phyloP scores from a whole-genome alignment of 192 early-diverging fungal genomes.

The Mortierella antarctica region DNA sequence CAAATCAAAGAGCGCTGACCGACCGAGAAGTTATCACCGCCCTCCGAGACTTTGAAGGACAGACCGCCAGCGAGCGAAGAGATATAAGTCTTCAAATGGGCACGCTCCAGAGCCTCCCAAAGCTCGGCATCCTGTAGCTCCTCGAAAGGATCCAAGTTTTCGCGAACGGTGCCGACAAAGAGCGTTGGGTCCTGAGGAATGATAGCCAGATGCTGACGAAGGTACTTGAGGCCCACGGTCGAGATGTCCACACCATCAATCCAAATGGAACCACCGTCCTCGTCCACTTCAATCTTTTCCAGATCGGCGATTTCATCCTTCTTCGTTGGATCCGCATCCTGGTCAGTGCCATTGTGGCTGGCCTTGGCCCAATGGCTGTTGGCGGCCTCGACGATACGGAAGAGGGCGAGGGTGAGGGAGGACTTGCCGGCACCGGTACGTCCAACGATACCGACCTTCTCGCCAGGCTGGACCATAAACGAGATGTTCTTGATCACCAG shows the following conservation, averaged over 20 bases:
- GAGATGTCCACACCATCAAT: slow-evolving; percentile 84
- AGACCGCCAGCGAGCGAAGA: slow-evolving; percentile 69
- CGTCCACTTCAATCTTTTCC: slow-evolving; percentile 13
- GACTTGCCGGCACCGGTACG: slow-evolving; percentile 63
- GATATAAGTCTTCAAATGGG: slow-evolving; percentile 75
- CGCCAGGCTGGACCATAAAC: slow-evolving; percentile 24
- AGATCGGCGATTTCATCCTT: background rate
- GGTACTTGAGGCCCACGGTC: slow-evolving; percentile 71
- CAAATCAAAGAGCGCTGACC: slow-evolving; percentile 81
- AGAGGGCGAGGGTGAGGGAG: slow-evolving; percentile 63
- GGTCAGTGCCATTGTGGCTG: slow-evolving; percentile 10
- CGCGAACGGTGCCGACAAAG: slow-evolving; percentile 72
- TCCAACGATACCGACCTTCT: slow-evolving; percentile 86
- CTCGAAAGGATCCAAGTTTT: slow-evolving; percentile 68
- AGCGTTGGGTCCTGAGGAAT: slow-evolving; percentile 91
- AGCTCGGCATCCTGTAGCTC: slow-evolving; percentile 63
- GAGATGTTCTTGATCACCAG: slow-evolving; percentile 75
- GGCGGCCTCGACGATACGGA: slow-evolving; percentile 59
- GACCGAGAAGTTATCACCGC: slow-evolving; percentile 86
- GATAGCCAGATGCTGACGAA: slow-evolving; percentile 81
- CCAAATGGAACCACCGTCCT: slow-evolving; percentile 67
- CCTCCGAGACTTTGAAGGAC: slow-evolving; percentile 77
- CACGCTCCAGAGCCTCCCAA: slow-evolving; percentile 75
- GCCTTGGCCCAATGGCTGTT: slow-evolving; percentile 58
- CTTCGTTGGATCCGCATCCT: slow-evolving; percentile 12